Evolutionary conservation across 805 yeast species (phyloP).

Genomic region (Deakozyma indianensis): DNA sequence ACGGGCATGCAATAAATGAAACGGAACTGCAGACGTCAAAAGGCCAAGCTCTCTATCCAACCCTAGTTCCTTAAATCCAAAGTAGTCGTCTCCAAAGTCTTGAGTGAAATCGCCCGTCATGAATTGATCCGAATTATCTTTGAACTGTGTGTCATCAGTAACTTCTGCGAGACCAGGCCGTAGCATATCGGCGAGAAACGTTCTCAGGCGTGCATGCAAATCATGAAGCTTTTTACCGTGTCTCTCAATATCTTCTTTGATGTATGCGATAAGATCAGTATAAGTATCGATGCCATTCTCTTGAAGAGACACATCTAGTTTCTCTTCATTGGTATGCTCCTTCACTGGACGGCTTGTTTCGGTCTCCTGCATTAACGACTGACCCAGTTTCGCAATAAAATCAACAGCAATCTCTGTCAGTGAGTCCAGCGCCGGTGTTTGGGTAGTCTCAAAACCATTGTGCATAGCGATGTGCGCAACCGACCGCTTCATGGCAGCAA

Average conservation of each 20-base stretch:
- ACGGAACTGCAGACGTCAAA: conserved; percentile 72
- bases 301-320: conserved; percentile 47
- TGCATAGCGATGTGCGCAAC: conserved; percentile 77
- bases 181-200: conserved; percentile 62
- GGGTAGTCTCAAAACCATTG: conserved; percentile 78
- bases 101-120: conserved; percentile 88
- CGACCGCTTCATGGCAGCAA: conserved; percentile 49
- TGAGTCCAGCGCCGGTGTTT: conserved; percentile 61
- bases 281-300: conserved; percentile 70
- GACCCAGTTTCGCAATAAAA: conserved; percentile 60
- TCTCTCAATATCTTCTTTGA: conserved; percentile 55
- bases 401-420: conserved; percentile 74
- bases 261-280: conserved; percentile 64
- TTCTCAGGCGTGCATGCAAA: conserved; percentile 48
- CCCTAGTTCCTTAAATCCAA: conserved; percentile 91
- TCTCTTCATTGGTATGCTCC: conserved; percentile 26
- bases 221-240: conserved; percentile 59
- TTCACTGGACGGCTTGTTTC: conserved; percentile 33
- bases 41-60: conserved; percentile 83
- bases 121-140: conserved; percentile 86
- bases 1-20: conserved; percentile 71
- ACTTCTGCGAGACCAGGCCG: conserved; percentile 46
- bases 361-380: conserved; percentile 51
- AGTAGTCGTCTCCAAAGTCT: conserved; percentile 93
- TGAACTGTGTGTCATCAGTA: conserved; percentile 57